Evolutionary conservation across 2,329 filamentous ascomycete species (phyloP), one percentile per base, ranked within the genome.

Genomic region (Ceratocystis variospora): DNA sequence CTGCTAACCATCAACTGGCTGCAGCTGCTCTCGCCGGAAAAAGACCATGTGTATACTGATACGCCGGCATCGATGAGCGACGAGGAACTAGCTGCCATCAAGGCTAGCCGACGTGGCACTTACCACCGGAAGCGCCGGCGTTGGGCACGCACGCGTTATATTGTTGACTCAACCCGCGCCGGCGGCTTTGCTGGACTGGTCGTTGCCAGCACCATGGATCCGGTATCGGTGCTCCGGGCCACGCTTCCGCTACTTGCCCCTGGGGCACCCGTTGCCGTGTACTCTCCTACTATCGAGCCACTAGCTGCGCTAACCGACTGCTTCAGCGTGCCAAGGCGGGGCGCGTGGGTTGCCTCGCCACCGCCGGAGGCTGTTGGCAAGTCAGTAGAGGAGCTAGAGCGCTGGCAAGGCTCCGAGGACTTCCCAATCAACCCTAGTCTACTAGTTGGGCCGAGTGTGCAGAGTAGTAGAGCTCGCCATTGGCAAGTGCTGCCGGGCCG

Each of bases 401-500:
- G 73, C 2, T 87, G 83, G 83, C 71, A 75, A 31, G 83, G 84
- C n/a, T 81, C 80, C 10, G 80, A 85, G 0, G 89, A 95, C 70
- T 97, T 96, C 73, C 89, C 90, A 0, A 75, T 96, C 15, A 94
- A 99, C 73, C 94, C 94, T 0, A 88, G 90, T 1, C 76, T 96
- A 63, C 75, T 99, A 3, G 81, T 97, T 0, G 89, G 87, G 0
- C 86, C 90, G 0, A 84, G 82, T 12, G 79, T 99, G 64, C 92
- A 97, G 77, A 94, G 87, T 1, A 89, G 87, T 61, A 81, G 90
- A 15, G 86, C 88, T 4, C 81, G 88, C 69, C 80, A 84, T 64
- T 97, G 90, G 89, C 94, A 99, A 78, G 92, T 96, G 1, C 75
- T 99, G 61, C 94, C 94, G 0, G 89, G 90, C 0, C 80, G 94